Evolutionary conservation across 495 filamentous ascomycete genomes (phyloP).

Genomic region (Penicillium lagena): DNA sequence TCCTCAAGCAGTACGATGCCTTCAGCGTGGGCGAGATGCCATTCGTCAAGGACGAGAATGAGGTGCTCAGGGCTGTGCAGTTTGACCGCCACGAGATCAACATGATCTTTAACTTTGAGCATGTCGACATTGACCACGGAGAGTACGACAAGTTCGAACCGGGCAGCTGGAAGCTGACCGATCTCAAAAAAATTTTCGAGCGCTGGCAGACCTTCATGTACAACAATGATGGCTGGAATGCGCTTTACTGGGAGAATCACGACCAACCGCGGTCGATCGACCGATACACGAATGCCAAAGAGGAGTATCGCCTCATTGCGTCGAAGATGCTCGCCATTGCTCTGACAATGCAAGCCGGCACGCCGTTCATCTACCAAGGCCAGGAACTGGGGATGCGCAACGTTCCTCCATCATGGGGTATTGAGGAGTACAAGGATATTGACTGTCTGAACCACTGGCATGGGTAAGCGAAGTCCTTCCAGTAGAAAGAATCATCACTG

Average conservation of each 20-base stretch:
- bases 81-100: conserved; percentile 55
- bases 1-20: conserved; percentile 62
- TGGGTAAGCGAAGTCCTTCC: conserved; percentile 13
- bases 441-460: conserved; percentile 62
- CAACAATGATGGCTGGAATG: conserved; percentile 65
- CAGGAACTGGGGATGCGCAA: conserved; percentile 76
- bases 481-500: neutral
- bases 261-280: conserved; percentile 62
- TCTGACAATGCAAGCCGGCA: conserved; percentile 55
- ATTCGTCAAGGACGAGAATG: conserved; percentile 48
- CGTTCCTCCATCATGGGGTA: conserved; percentile 55
- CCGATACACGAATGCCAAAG: conserved; percentile 46
- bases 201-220: conserved; percentile 66
- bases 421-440: conserved; percentile 67
- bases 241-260: conserved; percentile 68
- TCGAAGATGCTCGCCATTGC: conserved; percentile 61
- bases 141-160: conserved; percentile 43
- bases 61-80: conserved; percentile 55
- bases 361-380: conserved; percentile 69
- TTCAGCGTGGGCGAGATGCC: conserved; percentile 71
- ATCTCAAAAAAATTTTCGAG: conserved; percentile 52
- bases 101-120: conserved; percentile 75
- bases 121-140: conserved; percentile 53
- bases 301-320: conserved; percentile 35
- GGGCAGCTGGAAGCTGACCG: conserved; percentile 46